Evolutionary conservation across 2,329 filamentous ascomycete species (phyloP), one percentile per base, ranked within the genome.

Genomic region (Macrophomina phaseolina): DNA sequence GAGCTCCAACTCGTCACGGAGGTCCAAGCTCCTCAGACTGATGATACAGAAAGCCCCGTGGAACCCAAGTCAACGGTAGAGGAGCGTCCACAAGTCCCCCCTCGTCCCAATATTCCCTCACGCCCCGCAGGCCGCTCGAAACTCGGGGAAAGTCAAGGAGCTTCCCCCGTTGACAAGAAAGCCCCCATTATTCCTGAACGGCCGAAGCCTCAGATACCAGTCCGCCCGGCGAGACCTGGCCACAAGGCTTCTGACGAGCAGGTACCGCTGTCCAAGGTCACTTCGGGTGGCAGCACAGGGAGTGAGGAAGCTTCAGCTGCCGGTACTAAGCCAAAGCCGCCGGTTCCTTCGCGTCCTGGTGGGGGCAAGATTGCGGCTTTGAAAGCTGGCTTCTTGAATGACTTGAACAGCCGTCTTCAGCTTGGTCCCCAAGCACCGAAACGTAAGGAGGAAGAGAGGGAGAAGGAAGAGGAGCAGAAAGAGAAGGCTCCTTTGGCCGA

Each of bases 351-450:
- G 14, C 88, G 93, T 53, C 92, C 93, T 2, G 85, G 86, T 51
- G 92, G 92, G 9, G 87, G 89, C 73, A 98, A 98, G 82, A 96
- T 99, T 76, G 93, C 94, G 16, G 91, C 92, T 30, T 82, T 99
- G 38, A 93, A 97, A 79, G 92, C 92, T 45, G 93, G 92, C 3
- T 98, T 99, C 78, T 89, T 99, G 85, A 93, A 89, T 52, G 94
- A 98, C 74, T 82, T 99, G 49, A 97, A 98, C 79, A 94, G 93
- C 73, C 91, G 93, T 58, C 83, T 99, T 34, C 90, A 93, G 75
- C 81, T 97, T 42, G 95, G 95, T 1, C 94, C 94, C n/a, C 89
- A 92, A 71, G 87, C 85, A 9, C 87, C 89, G 1, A 94, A 93
- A 82, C 90, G 91, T 71, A 90, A 91, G 73, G 90, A 94, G 70